These are phyloP conservation scores for Astrocystis sublimbata DNA, from an alignment of 495 filamentous ascomycete species.

Conservation along the genomic window DNA sequence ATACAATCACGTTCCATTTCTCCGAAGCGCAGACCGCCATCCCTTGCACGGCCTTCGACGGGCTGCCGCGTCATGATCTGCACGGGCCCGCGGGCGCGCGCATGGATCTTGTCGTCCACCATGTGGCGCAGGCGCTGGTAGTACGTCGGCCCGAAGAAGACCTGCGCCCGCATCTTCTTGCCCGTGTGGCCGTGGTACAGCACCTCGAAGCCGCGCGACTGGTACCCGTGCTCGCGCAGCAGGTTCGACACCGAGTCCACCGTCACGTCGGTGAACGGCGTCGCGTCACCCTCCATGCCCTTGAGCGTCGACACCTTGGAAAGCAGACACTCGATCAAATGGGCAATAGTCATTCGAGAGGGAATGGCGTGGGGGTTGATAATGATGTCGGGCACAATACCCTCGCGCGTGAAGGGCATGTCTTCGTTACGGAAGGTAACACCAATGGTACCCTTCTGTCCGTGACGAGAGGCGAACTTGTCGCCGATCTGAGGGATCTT, in stretches of 20 bases:
- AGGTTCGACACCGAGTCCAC: constrained; percentile 89
- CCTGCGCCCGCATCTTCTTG: constrained; percentile 85
- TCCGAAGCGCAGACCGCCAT: constrained; percentile 98
- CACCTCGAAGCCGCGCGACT: constrained; percentile 94
- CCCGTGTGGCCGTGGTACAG: constrained; percentile 99
- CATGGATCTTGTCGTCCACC: constrained; percentile 99
- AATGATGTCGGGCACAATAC: constrained; percentile 90
- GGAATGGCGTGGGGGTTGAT: constrained; percentile 99
- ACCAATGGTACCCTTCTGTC: constrained; percentile 98
- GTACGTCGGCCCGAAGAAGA: constrained; percentile 97
- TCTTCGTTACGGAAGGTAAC: constrained; percentile 97
- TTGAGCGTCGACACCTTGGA: constrained; percentile 90
- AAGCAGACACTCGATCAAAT: constrained; percentile 98
- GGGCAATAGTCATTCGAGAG: constrained; percentile 99
- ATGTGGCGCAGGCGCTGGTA: constrained; percentile 98
- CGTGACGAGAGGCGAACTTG: constrained; percentile 98
- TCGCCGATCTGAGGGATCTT: constrained; percentile 98
- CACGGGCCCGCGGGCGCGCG: constrained; percentile 88
- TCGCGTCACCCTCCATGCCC: constrained; percentile 94
- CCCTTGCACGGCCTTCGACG: constrained; percentile 96
- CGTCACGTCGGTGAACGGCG: constrained; percentile 96
- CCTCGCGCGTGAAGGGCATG: constrained; percentile 96
- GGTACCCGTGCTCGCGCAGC: constrained; percentile 90
- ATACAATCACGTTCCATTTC: constrained; percentile 99
- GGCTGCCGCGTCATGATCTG: constrained; percentile 98